These are phyloP conservation scores for Saccharomyces pastorianus DNA, from an alignment of 1,139 yeast genomes.

Conservation along the genomic window DNA sequence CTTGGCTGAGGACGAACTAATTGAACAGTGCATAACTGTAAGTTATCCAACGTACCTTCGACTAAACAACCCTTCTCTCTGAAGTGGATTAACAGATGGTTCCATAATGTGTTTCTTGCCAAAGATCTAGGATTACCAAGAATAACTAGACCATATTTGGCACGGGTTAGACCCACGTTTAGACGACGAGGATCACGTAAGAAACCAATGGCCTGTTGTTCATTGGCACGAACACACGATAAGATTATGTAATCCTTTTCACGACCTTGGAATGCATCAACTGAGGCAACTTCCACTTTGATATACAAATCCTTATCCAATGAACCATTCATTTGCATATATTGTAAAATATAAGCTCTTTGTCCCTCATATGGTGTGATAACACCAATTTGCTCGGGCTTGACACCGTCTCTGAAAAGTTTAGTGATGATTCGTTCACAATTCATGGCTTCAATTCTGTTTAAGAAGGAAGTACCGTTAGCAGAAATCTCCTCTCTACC, in stretches of 20 bases:
- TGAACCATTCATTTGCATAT: constrained; percentile 68
- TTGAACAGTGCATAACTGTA: constrained; percentile 66
- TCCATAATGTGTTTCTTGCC: constrained; percentile 70
- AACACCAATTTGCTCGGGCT: constrained; percentile 79
- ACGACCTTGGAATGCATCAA: constrained; percentile 94
- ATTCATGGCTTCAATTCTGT: constrained; percentile 85
- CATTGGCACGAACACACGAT: constrained; percentile 89
- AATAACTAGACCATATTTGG: constrained; percentile 74
- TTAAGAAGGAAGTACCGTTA: constrained; percentile 76
- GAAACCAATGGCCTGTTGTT: constrained; percentile 75
- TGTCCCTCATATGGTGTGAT: constrained; percentile 95
- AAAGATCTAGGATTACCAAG: constrained; percentile 81
- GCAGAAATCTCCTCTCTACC: constrained; percentile 85
- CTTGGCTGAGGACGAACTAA: constrained; percentile 34
- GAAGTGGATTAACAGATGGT: constrained; percentile 65
- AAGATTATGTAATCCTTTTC: constrained; percentile 86
- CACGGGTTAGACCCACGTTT: constrained; percentile 89
- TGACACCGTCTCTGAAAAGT: constrained; percentile 71
- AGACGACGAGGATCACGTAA: constrained; percentile 82
- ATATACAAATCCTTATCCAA: constrained; percentile 58
- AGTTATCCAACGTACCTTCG: constrained; percentile 81
- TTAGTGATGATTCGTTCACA: constrained; percentile 73
- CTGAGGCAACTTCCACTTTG: constrained; percentile 82
- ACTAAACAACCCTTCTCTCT: constrained; percentile 82
- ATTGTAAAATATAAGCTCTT: constrained; percentile 71